A percentile compares a stretch with the other conserved stretches of the same genome.
Conservation (phyloP, 345 rosid species). For the Camelina laxa region DNA sequence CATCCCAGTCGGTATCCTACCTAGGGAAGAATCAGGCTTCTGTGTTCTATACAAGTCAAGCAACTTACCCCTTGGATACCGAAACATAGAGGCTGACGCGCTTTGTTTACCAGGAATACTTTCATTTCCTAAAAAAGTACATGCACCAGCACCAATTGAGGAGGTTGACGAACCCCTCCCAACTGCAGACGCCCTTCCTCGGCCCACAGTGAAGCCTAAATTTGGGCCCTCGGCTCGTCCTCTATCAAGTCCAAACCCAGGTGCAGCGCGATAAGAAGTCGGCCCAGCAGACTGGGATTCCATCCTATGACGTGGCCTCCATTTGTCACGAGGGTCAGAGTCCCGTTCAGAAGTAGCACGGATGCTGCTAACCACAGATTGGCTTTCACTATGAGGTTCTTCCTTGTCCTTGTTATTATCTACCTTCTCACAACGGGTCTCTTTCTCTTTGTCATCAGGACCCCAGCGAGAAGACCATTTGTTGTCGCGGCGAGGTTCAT, state of each 20-base stretch:
- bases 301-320: conserved; percentile 96
- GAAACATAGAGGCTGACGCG: conserved; percentile 43
- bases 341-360: conserved; percentile 71
- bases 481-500: conserved; percentile 81
- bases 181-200: conserved; percentile 60
- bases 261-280: conserved; percentile 71
- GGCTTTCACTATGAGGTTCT: conserved; percentile 62
- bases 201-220: conserved; percentile 70
- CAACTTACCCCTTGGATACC: conserved; percentile 80
- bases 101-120: conserved; percentile 39
- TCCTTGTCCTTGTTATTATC: conserved; percentile 71
- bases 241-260: conserved; percentile 81
- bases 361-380: conserved; percentile 47
- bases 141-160: conserved; percentile 36
- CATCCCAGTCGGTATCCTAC: conserved; percentile 57
- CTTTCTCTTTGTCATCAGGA: conserved; percentile 92
- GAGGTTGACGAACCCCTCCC: conserved; percentile 42
- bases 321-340: conserved; percentile 83
- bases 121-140: conserved; percentile 21
- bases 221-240: conserved; percentile 71
- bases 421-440: conserved; percentile 62
- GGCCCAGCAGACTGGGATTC: conserved; percentile 66
- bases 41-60: conserved; percentile 45
- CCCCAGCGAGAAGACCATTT: conserved; percentile 99
- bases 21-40: conserved; percentile 40